A percentile compares a stretch with the other conserved stretches of the same genome.
Conservation (phyloP, 75 land plant species). For the Pinus albicaulis region DNA sequence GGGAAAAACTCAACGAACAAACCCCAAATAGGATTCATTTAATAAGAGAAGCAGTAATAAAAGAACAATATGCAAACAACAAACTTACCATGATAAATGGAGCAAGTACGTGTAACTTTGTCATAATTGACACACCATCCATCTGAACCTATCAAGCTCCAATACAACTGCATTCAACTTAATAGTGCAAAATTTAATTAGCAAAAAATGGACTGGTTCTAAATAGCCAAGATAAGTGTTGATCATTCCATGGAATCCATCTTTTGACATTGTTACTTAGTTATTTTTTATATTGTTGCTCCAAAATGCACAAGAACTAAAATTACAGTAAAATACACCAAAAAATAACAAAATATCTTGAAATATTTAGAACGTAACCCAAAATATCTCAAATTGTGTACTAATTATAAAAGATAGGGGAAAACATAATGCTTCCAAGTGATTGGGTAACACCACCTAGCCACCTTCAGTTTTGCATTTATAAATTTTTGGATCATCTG, state of each 20-base stretch:
- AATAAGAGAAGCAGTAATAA: neutral
- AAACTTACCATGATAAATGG: conserved; percentile 51
- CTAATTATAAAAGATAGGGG: too few relatives aligned
- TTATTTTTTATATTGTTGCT: neutral
- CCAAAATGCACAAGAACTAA: neutral
- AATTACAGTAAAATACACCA: too few relatives aligned
- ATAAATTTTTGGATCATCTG: too few relatives aligned
- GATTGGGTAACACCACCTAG: too few relatives aligned
- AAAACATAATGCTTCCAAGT: too few relatives aligned
- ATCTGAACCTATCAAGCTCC: conserved; percentile 68
- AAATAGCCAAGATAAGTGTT: neutral
- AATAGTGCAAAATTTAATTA: neutral
- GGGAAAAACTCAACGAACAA: neutral
- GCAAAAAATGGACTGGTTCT: neutral
- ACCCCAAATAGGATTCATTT: neutral
- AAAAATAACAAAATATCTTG: too few relatives aligned
- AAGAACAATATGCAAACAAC: neutral
- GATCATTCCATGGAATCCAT: neutral
- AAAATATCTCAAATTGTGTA: too few relatives aligned
- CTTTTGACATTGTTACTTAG: neutral
- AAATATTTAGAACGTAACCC: too few relatives aligned
- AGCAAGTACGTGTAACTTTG: conserved; percentile 47
- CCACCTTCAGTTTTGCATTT: too few relatives aligned
- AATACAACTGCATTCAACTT: conserved; percentile 37
- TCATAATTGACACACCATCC: conserved; percentile 85